These are phyloP conservation scores for Aaosphaeria arxii DNA, from an alignment of 2,329 filamentous ascomycete genomes.

Conservation along the genomic window DNA sequence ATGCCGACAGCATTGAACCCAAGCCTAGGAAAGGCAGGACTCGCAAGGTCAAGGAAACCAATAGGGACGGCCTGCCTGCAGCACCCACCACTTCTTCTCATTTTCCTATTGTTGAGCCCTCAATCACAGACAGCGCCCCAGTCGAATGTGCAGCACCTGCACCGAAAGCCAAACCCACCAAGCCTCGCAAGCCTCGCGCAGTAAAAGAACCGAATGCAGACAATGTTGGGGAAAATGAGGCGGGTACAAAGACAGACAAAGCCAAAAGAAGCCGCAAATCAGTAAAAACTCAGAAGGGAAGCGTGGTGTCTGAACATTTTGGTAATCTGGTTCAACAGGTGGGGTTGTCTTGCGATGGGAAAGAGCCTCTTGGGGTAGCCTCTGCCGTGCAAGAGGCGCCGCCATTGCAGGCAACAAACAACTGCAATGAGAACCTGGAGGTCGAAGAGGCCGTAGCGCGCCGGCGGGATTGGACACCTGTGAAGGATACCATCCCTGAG, in stretches of 20 bases:
- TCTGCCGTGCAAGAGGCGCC: too few relatives aligned
- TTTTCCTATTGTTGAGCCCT: conserved; percentile 10
- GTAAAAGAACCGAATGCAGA: too few relatives aligned
- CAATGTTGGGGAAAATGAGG: too few relatives aligned
- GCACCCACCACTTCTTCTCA: conserved; percentile 17
- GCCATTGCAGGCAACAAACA: too few relatives aligned
- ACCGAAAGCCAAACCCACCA: conserved; percentile 18
- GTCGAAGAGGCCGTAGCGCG: conserved; percentile 28
- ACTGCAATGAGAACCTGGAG: conserved; percentile 12
- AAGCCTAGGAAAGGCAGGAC: conserved; percentile 22
- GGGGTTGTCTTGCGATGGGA: too few relatives aligned
- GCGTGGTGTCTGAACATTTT: too few relatives aligned
- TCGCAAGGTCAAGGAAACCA: conserved; percentile 22
- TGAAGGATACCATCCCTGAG: conserved; percentile 18
- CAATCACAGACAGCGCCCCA: conserved; percentile 3
- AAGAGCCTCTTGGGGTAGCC: too few relatives aligned
- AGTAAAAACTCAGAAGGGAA: too few relatives aligned
- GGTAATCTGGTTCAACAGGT: too few relatives aligned
- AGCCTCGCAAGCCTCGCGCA: conserved; percentile 26
- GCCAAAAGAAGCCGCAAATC: too few relatives aligned
- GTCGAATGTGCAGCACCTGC: conserved; percentile 7
- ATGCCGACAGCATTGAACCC: conserved; percentile 1
- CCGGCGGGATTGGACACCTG: conserved; percentile 37
- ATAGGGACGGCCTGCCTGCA: background rate
- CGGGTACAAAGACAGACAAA: too few relatives aligned